Base-by-base conservation (phyloP, 805 yeast species). In the Starmerella apis region DNA sequence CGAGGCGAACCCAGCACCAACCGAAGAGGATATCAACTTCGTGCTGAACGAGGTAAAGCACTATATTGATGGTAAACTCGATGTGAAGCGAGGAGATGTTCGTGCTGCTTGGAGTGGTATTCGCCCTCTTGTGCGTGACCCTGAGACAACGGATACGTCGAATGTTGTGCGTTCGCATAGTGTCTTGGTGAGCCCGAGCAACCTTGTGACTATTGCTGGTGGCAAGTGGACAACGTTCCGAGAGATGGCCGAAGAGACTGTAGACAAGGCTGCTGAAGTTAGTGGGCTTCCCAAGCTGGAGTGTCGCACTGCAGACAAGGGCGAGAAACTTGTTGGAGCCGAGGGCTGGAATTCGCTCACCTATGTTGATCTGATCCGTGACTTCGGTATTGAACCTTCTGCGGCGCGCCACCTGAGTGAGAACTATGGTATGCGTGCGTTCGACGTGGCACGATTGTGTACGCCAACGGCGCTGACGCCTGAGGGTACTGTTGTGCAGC, bases 191-290 rank as follows among this genome's bases (percentile, higher is more conserved):
- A 77, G 94, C 30, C 79, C 74, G 51, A 74, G 83, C 49, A 92
- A 90, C 23, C 75, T 88, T 59, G 73, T 88, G 35, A 88, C 97
- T 35, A 83, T 88, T 58, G 81, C 94, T 18, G 97, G 96, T 62
- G 97, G 97, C 66, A 88, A 88, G 71, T 88, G 97, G 97, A 88
- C 97, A 48, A 88, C 97, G 32, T 90, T 88, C 73, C 78, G 96
- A 71, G 94, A 86, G 71, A 88, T 88, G 96, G 95, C 96, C 20
- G 81, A 88, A 70, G 95, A 90, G 71, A 85, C 95, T 41, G 80
- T 88, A 43, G 81, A 85, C 66, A 78, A 78, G 58, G 79, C 83
- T 48, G 73, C 85, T 58, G 56, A 53, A 47, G 49, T 54, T 6
- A 56, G 38, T 23, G 25, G 37, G 5, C 48, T 54, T 46, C 51